Base-by-base conservation (phyloP, 768 basidiomycete species). In the Hypholoma fasciculare region DNA sequence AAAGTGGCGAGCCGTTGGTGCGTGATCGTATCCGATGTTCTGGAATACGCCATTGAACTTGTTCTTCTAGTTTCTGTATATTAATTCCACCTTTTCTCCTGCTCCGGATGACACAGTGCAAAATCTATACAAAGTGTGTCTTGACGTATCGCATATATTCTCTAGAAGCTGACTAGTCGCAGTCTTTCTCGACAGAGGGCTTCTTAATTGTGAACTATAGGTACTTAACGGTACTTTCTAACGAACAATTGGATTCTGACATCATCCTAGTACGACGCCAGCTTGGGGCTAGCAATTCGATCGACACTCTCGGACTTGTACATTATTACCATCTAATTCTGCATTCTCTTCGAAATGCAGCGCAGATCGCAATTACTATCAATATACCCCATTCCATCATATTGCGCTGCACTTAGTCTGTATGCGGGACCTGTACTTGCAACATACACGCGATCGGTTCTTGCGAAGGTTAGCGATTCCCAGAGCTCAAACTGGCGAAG, bases 141-240 rank as follows among this genome's bases (percentile, higher is more conserved):
- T 42, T 26, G 3, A 17, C 13, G 52, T 49, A 39, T 39, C 8
- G 12, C 34, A 14, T 51, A 20, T 30, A 51, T 38, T 49, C 26
- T 14, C 39, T 53, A 44, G 50, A 16, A 38, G 58, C 56, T 39
- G 37, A 27, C 20, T 20, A 17, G 8, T 34, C 50, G 20, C 53
- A 92, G 90, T 92, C 90, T 38, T 95, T 94, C 69, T 84, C 87
- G 2, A 94, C 94, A 0, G 92, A 94, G 63, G 89, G 89, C 0
- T 91, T 93, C 71, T 78, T 96, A 63, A 94, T 95, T 68, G 93
- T 96, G 38, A 95, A 96, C 71, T 96, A 95, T 69, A 93, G 90
- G 92, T 87, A 61, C 79, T 63, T 16, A 30, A 5, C 20, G 17
- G 2, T n/a, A 23, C 12, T 46, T 37, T 51, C 7, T 16, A 8